A percentile compares a stretch with the other conserved stretches of the same genome.
These are phyloP conservation scores for Trifolium fragiferum DNA, from an alignment of 306 rosid genomes.

Conservation along the genomic window DNA sequence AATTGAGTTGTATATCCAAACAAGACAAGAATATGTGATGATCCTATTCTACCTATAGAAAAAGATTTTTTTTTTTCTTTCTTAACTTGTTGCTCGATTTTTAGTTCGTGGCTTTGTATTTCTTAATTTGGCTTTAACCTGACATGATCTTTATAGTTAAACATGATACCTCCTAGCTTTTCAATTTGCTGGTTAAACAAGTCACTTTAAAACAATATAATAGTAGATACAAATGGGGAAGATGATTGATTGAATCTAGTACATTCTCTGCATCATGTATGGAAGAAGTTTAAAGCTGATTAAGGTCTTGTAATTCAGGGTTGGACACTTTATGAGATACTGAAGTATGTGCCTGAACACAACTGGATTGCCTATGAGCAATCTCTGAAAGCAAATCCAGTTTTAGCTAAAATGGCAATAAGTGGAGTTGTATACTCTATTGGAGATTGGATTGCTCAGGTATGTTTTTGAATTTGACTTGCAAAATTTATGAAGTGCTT, in stretches of 20 bases:
- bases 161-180: not conserved
- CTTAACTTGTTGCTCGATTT: not conserved
- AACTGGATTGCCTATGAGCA: conserved; percentile 96
- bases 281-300: conserved; percentile 34
- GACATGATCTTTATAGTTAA: not conserved
- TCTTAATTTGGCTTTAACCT: not conserved
- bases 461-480: conserved; percentile 38
- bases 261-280: not conserved
- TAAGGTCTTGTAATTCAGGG: conserved; percentile 64
- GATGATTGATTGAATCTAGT: conserved; percentile 8
- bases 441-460: conserved; percentile 99
- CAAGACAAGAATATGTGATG: not conserved
- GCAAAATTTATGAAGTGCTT: conserved; percentile 17
- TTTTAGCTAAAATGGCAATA: conserved; percentile 89
- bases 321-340: conserved; percentile 92
- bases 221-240: not conserved
- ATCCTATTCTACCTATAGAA: not conserved
- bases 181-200: not conserved
- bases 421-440: conserved; percentile 87
- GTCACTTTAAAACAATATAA: not conserved
- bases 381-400: conserved; percentile 84
- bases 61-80: not conserved
- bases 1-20: not conserved
- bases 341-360: conserved; percentile 94
- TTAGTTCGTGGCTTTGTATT: not conserved